These are phyloP conservation scores for Neofusicoccum sp. DNA, from an alignment of 2,329 filamentous ascomycete species.

Conservation along the genomic window DNA sequence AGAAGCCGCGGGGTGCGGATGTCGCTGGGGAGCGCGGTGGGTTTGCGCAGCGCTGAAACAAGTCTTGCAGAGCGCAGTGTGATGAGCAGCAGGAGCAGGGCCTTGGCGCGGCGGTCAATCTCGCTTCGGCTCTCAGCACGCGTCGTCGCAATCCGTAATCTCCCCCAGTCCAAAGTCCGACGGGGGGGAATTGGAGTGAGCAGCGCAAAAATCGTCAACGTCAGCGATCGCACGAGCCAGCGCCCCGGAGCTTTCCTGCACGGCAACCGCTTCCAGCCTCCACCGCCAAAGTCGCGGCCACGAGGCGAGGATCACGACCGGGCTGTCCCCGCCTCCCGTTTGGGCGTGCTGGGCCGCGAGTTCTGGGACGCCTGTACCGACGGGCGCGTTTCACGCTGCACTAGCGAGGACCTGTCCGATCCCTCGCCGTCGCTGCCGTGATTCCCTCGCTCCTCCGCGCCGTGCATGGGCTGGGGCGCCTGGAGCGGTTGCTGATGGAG, in stretches of 20 bases:
- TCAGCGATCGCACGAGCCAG: conserved; percentile 9
- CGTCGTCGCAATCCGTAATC: conserved; percentile 15
- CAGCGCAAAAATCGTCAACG: conserved; percentile 9
- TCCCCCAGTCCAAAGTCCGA: conserved; percentile 16
- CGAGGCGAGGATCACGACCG: not conserved
- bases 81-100: conserved; percentile 11
- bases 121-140: conserved; percentile 9
- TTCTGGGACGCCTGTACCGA: conserved; percentile 9
- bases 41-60: conserved; percentile 12
- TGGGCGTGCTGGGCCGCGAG: conserved; percentile 15
- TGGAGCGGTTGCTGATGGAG: not conserved
- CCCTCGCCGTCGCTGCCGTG: conserved; percentile 7
- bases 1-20: not conserved
- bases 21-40: conserved; percentile 6
- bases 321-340: conserved; percentile 9
- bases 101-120: conserved; percentile 16
- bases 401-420: conserved; percentile 8
- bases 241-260: not conserved
- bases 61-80: conserved; percentile 12
- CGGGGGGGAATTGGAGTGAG: not conserved
- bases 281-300: not conserved
- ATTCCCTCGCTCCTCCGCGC: not conserved
- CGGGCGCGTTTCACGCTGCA: conserved; percentile 13
- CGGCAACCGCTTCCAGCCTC: conserved; percentile 1
- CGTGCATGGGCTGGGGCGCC: not conserved